These are phyloP conservation scores for Eucalyptus sp. DNA, from an alignment of 345 rosid genomes.

Conservation along the genomic window DNA sequence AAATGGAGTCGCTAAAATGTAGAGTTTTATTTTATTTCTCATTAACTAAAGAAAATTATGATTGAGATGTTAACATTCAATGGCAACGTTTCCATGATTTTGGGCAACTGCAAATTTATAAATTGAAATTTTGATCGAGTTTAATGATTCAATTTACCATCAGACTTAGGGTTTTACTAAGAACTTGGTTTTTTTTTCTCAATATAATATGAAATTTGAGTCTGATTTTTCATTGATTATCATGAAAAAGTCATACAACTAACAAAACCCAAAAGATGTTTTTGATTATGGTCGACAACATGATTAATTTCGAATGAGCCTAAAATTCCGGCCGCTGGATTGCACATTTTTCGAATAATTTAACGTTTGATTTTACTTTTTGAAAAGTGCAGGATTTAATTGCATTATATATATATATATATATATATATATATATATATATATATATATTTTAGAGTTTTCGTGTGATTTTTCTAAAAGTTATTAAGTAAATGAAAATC, in stretches of 20 bases:
- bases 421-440: fast-evolving
- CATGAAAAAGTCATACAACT: neutral
- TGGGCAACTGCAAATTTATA: neutral
- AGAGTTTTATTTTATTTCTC: neutral
- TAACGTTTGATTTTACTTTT: neutral
- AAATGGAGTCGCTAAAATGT: neutral
- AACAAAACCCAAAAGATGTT: neutral
- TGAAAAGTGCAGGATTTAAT: neutral
- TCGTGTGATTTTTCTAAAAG: neutral
- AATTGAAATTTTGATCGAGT: neutral
- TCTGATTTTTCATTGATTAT: neutral
- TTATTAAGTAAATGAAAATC: neutral
- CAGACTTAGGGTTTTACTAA: neutral
- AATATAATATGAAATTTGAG: neutral
- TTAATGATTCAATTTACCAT: neutral
- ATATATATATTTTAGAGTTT: neutral
- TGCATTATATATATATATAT: neutral
- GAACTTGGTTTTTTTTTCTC: neutral
- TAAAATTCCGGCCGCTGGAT: neutral
- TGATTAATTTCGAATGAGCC: neutral
- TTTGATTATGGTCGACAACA: neutral
- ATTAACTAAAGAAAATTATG: neutral
- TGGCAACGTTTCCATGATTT: neutral
- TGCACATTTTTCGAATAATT: neutral
- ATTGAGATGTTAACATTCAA: neutral